Evolutionary conservation across 2,329 filamentous ascomycete species (phyloP), one percentile per base, ranked within the genome.

Genomic region (Pleoardoris graminearum): DNA sequence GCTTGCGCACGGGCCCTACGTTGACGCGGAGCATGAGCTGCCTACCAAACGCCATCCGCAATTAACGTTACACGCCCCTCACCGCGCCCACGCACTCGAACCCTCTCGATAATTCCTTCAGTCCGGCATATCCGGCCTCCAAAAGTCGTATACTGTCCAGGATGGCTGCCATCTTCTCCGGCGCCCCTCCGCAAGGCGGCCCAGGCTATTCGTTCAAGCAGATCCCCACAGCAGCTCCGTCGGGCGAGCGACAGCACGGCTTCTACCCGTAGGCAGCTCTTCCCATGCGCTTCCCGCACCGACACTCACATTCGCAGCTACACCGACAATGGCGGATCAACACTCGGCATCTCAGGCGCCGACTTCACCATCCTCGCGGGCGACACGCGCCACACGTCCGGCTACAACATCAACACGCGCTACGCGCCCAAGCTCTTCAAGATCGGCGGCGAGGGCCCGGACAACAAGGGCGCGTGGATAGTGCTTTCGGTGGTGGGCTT

Each of bases 331-430:
- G 94, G 94, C 65, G 94, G 94, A 65, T 96, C 91, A 55, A 97
- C 94, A 49, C 85, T 99, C 51, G 94, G 91, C 69, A 97, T 99
- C 75, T 88, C 91, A 33, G 94, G 95, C 65, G 86, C 86, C 71
- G 90, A 95, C 80, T 99, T 97, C 81, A 86, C 91, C 71, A 95
- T 99, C 78, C 86, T 99, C 74, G 94, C 94, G 38, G 94, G 95
- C 77, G 94, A 99, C 80, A 99, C 94, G 66, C 90, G 94, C 73
- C 90, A 91, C 70, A 96, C 92, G 50, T 89, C 90, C 60, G 94
- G 95, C 72, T 99, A 75, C 85, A 97, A 89, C 82, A 99, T 99
- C 87, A 97, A 99, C 85, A 92, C 92, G 54, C 89, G 94, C 68
- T 93, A 90, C 80, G 85, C 88, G 54, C 94, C 94, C 51, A 99